Evolutionary conservation across 2,329 filamentous ascomycete species (phyloP), one percentile per base, ranked within the genome.

Genomic region (Macrophomina phaseolina): DNA sequence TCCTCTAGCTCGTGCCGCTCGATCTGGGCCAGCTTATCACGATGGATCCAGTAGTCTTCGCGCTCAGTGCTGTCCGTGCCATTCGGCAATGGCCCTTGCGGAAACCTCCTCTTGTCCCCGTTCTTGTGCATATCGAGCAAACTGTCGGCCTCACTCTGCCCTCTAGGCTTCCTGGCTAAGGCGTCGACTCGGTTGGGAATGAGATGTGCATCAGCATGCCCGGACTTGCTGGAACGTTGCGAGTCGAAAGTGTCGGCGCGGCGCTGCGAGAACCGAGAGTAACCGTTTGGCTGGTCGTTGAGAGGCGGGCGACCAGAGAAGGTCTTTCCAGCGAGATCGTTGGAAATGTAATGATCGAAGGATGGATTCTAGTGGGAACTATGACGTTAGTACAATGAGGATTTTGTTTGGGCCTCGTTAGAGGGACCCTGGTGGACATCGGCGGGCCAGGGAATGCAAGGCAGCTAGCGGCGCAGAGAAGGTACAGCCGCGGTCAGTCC

Each of bases 1-100:
- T 91, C 91, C 76, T 93, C 90, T 69, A 95, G 84, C 79, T 95
- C 92, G 73, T 89, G 86, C 71, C 83, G 94, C 79, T 95, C 92
- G 71, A 94, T 95, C 74, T 87, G 87, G 65, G 91, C 91, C 68
- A 95, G 81, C 79, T 94, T 94, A 79, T 95, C 92, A 66, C 92
- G 84, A 74, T 95, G 92, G 72, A 95, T 94, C 92, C 92, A 95
- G 77, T 92, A 62, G 5, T 66, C 16, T 8, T 68, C n/a, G 16
- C 42, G 49, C 62, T 55, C 63, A 4, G 16, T 30, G 11, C 3
- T 38, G 6, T 67, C 65, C 23, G 30, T 28, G 7, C 51, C 62
- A 28, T 58, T 38, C 30, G 49, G 18, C 11, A 45, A 30, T 6
- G 40, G 14, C 56, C 55, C 28, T 38, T 38, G 58, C 48, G 32